Evolutionary conservation across 257 asterid species (phyloP).

Genomic region (Rehmannia glutinosa): DNA sequence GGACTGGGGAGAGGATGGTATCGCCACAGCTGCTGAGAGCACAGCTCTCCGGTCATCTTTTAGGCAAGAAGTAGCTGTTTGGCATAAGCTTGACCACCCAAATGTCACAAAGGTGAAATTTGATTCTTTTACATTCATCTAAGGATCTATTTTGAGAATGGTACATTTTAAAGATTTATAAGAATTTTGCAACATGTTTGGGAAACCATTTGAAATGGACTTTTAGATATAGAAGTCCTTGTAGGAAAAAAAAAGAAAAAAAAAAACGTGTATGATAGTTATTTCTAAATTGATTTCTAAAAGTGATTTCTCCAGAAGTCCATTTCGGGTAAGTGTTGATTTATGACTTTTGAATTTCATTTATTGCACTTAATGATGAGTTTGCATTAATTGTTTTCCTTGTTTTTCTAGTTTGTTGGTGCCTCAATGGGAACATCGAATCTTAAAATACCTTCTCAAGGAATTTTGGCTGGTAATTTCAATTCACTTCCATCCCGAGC

Average conservation of each 20-base stretch:
- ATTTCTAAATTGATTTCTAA: too few relatives aligned
- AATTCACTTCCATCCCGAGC: constrained; percentile 45
- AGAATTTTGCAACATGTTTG: too few relatives aligned
- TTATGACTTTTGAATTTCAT: too few relatives aligned
- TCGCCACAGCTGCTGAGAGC: constrained; percentile 51
- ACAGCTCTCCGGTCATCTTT: constrained; percentile 51
- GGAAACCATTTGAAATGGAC: too few relatives aligned
- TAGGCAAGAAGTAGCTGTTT: constrained; percentile 61
- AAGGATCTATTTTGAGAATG: not conserved
- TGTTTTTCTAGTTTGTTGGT: constrained; percentile 42
- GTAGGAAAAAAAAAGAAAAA: too few relatives aligned
- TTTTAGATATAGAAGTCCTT: too few relatives aligned
- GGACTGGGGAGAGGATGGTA: constrained; percentile 77
- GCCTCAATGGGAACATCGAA: constrained; percentile 60
- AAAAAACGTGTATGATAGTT: too few relatives aligned
- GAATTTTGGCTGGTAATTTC: constrained; percentile 19
- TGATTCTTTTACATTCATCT: too few relatives aligned
- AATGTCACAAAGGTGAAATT: constrained; percentile 60
- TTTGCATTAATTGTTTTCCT: not conserved
- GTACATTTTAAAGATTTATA: not conserved
- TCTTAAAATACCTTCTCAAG: constrained; percentile 45
- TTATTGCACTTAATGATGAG: too few relatives aligned
- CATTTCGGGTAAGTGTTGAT: too few relatives aligned
- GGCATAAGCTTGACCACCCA: constrained; percentile 75
- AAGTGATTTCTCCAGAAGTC: too few relatives aligned